Evolutionary conservation across 352 stramenopile species (phyloP).

Genomic region (Phytopythium helicoides): DNA sequence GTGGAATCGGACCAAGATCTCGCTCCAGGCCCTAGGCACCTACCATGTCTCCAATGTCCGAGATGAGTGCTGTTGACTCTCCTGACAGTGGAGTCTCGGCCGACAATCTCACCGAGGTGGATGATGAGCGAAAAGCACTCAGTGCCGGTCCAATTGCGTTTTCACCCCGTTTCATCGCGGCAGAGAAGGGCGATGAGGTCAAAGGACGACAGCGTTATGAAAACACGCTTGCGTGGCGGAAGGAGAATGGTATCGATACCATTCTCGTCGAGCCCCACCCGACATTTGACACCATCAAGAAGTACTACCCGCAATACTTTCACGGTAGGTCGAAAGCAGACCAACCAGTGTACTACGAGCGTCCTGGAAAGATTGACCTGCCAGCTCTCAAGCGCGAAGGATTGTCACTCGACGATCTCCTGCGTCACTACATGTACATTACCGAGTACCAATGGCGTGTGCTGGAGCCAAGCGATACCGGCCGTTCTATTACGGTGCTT

Average conservation of each 20-base stretch:
- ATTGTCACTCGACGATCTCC: slow-evolving; percentile 83
- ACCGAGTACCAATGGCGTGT: slow-evolving; percentile 90
- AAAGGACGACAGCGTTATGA: slow-evolving; percentile 76
- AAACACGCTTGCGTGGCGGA: slow-evolving; percentile 81
- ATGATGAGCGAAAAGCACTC: slow-evolving; percentile 20
- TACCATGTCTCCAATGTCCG: slow-evolving; percentile 21
- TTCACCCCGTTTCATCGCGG: slow-evolving; percentile 76
- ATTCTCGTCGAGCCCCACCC: slow-evolving; percentile 82
- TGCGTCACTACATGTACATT: slow-evolving; percentile 92
- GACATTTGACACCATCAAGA: slow-evolving; percentile 89
- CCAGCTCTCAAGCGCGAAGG: slow-evolving; percentile 82
- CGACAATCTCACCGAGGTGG: slow-evolving; percentile 12
- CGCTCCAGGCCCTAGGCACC: slow-evolving; percentile 19
- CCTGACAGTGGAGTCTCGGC: slow-evolving; percentile 5
- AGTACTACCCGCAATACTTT: slow-evolving; percentile 91
- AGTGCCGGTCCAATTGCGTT: slow-evolving; percentile 70
- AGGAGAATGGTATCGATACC: slow-evolving; percentile 83
- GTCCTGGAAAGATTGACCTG: slow-evolving; percentile 85
- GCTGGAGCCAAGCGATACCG: slow-evolving; percentile 70
- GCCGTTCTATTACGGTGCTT: slow-evolving; percentile 79
- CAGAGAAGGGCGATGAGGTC: slow-evolving; percentile 80
- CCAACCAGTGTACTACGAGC: slow-evolving; percentile 82
- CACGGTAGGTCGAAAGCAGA: slow-evolving; percentile 79
- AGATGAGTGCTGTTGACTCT: slow-evolving; percentile 7
- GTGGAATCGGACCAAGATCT: slow-evolving; percentile 57